Base-by-base conservation (phyloP, 257 asterid species). In the Fraxinus cuspidata region DNA sequence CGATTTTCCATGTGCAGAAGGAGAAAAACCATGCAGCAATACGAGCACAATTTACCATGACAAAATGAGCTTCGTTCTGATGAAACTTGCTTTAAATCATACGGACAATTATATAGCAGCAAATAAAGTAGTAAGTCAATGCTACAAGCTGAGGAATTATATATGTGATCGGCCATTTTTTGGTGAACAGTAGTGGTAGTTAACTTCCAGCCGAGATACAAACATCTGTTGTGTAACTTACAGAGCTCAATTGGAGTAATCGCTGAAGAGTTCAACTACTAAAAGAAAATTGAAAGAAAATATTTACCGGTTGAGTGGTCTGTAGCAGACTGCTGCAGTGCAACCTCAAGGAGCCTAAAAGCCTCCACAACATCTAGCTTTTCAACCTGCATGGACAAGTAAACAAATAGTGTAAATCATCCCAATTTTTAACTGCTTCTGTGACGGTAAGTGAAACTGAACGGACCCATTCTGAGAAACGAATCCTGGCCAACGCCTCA, bases 281-380 rank as follows among this genome's bases (percentile, higher is more conserved):
- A 53, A 73, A 77, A 69, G 27, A 42, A 40, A 42, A 75, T n/a
- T 65, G 78, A 51, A 58, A 81, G 29, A 63, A 42, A 70, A 69
- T 72, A 78, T 77, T 40, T 80, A 93, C 99, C 99, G 0, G 99
- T 96, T 69, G 97, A 82, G 89, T 96, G 99, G 84, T 96, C 98
- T 23, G 98, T 96, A 67, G 99, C 99, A 78, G 99, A 93, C 86
- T 96, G 99, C 87, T 92, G 98, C 93, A 96, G 79, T 75, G 98
- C 99, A 78, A 96, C 99, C 78, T 92, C 90, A 34, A 93, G 98
- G 51, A 93, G 97, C 86, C 99, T 90, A 85, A 93, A 88, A 64
- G 97, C 97, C 87, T 96, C 99, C 18, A 66, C 51, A 10, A 93
- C 97, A 81, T 96, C 99, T 12, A 16, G 79, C 80, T 88, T 90